Evolutionary conservation across 441 rosid genomes (phyloP), one percentile per base, ranked within the genome.

Genomic region (Pelargonium myrrhifolium): DNA sequence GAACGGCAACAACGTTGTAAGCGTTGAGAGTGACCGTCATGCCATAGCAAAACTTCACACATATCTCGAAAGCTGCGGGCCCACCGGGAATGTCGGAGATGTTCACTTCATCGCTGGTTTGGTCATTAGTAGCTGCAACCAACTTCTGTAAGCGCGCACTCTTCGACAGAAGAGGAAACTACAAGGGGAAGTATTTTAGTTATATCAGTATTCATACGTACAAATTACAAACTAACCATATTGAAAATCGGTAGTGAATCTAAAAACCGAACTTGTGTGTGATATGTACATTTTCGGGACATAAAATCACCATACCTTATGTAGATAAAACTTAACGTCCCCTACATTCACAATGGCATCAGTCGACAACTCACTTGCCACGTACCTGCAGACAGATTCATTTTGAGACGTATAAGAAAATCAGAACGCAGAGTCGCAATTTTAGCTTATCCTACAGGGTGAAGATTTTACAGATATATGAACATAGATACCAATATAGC

Each of bases 31-130:
- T 92, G 26, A 94, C 96, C 0, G 78, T 88, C 93, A 94, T 92
- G 37, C 96, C 97, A 59, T 94, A 94, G 80, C 99, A 94, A 78
- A 92, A 94, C 77, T 93, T 93, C 0, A 96, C 96, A 82, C 99
- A 91, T 56, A 86, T 84, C 78, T 94, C 99, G 62, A 94, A 94
- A 24, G 98, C 90, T 76, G 87, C 81, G 9, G 87, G 79, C 40
- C 99, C 97, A 62, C 99, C 99, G 1, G 99, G 98, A 59, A 94
- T 85, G 78, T 87, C 94, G 39, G 49, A 69, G 45, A 88, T 72
- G 43, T 67, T 72, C 37, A 88, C 83, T 75, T 87, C 94, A 61
- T 88, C 79, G 5, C 80, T 78, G 28, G 71, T 80, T 40, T 87
- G 92, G 67, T 87, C 94, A 9, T 67, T 72, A n/a, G 84, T 89